Percentiles rank a stretch among this genome's conserved stretches.
These are phyloP conservation scores for Kwoniella shivajii DNA, from an alignment of 1,284 basidiomycete genomes.

Conservation along the genomic window DNA sequence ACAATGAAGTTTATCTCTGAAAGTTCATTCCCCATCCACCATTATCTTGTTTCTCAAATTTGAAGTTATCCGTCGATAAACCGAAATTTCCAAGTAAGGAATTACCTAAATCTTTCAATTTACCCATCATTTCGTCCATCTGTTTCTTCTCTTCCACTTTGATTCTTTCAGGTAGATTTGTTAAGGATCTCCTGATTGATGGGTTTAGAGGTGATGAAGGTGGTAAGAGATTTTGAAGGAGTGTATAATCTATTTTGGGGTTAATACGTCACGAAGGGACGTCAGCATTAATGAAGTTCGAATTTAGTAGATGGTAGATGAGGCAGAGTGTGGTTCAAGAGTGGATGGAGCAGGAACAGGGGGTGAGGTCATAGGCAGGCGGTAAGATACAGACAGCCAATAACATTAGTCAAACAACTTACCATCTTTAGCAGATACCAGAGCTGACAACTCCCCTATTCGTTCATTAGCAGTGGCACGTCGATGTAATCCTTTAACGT, in stretches of 20 bases:
- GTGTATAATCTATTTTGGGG: constrained; percentile 68
- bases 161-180: constrained; percentile 65
- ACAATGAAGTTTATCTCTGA: constrained; percentile 40
- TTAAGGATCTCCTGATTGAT: constrained; percentile 60
- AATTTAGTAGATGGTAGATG: no score
- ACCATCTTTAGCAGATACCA: constrained; percentile 84
- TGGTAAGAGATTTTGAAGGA: constrained; percentile 66
- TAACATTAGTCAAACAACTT: no score
- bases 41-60: constrained; percentile 86
- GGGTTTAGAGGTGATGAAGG: constrained; percentile 60
- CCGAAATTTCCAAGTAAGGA: constrained; percentile 87
- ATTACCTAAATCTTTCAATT: constrained; percentile 91
- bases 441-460: constrained; percentile 76
- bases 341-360: no score
- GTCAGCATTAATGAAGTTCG: constrained; percentile 1
- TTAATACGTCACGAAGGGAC: constrained; percentile 4
- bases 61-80: constrained; percentile 88
- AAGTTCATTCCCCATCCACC: constrained; percentile 95
- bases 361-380: no score
- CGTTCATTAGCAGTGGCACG: constrained; percentile 81
- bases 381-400: no score
- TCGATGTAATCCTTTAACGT: constrained; percentile 85
- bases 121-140: constrained; percentile 87
- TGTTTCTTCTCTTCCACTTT: constrained; percentile 76
- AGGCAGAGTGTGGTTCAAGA: constrained; percentile 1